Evolutionary conservation across 225 moss, liverwort and hornwort genomes (phyloP), one percentile per base, ranked within the genome.

Genomic region (Takakia lepidozioides): DNA sequence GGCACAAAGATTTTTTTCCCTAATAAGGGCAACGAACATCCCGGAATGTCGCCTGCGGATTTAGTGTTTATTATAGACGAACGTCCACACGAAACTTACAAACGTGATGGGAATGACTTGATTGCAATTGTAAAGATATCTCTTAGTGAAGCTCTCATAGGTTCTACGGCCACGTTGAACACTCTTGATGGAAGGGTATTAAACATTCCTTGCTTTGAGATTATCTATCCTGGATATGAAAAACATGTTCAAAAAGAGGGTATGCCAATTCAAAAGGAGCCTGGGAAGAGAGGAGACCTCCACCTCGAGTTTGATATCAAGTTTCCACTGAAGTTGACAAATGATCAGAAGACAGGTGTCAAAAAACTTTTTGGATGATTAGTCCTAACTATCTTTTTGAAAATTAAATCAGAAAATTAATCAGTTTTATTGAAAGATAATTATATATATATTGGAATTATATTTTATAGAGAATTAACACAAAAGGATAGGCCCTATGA

Each of bases 1-100:
- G 93, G 95, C 2, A 90, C 87, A 26, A 87, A 87, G 62, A 55
- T 87, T 21, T 84, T 73, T 0, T 95, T 95, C 20, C 95, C 73
- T 0, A 75, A 90, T 66, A 90, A 90, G 69, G 95, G 95, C 0
- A 90, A 95, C 37, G 74, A 84, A 36, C 80, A 86, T 23, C 57
- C 54, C 0, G 65, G 78, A 43, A 82, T 87, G 44, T 70, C 87
- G 35, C 82, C 90, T 0, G 87, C 95, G 1, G 95, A 95, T 57
- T 62, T 95, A 44, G 80, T 95, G 1, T 95, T 95, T 54, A 59
- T 78, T 14, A 62, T 95, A 20, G 87, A 87, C 9, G 95, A 95
- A 25, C 79, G 77, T 62, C 65, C 71, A 25, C 95, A 95, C 35
- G 62, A 69, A 2, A 55, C 67, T 2, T 95, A 82, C 55, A 40